Percentiles rank a stretch among this genome's conserved stretches.
Conservation (phyloP, 75 land plant genomes). For the Picea sitchensis region DNA sequence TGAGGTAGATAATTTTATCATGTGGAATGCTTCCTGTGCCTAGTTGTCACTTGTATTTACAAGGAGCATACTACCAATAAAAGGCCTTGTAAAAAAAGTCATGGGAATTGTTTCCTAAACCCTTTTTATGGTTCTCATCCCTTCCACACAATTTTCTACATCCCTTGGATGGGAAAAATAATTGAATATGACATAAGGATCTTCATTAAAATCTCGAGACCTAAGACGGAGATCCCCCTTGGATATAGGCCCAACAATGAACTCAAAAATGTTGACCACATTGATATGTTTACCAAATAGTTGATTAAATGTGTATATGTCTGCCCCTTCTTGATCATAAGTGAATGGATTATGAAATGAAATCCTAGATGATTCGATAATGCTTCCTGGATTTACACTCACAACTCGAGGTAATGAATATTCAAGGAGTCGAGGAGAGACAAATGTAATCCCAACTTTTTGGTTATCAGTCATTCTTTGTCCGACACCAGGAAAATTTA, state of each 20-base stretch:
- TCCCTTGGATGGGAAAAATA: neutral
- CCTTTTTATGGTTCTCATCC: neutral
- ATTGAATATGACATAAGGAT: neutral
- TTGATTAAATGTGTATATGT: too few species aligned
- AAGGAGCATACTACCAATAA: slow-evolving; percentile 18
- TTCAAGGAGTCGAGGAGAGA: too few species aligned
- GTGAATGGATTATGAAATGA: neutral
- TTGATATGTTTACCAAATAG: neutral
- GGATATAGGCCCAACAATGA: neutral
- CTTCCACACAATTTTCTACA: neutral
- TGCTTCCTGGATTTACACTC: too few species aligned
- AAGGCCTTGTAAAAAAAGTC: neutral
- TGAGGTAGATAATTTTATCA: slow-evolving; percentile 68
- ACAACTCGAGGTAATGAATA: too few species aligned
- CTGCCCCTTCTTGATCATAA: too few species aligned
- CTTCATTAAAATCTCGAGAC: neutral
- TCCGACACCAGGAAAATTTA: slow-evolving; percentile 53
- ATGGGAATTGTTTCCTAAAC: neutral
- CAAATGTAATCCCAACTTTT: too few species aligned
- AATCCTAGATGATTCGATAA: slow-evolving; percentile 7
- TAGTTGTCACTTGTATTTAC: slow-evolving; percentile 28
- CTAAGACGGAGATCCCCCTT: neutral
- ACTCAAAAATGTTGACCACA: neutral
- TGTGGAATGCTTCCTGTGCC: slow-evolving; percentile 60
- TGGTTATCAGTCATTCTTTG: too few species aligned